phyloP scores from a whole-genome alignment of 2,329 filamentous ascomycete species.

The Epichloe amarillans region DNA sequence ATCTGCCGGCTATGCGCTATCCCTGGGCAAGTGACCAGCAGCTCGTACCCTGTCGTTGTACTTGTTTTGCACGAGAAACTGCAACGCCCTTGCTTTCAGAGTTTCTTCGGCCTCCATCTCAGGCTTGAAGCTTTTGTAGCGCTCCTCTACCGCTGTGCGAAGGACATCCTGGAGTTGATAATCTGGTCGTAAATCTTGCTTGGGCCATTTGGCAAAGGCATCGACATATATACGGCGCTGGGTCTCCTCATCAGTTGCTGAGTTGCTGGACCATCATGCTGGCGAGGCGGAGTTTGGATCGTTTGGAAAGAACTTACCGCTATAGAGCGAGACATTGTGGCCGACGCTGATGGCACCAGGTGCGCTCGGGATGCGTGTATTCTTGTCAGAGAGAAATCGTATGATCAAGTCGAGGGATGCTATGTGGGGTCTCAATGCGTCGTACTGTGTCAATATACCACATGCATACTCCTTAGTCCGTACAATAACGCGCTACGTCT shows the following conservation, averaged over 20 bases:
- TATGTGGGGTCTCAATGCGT: no score
- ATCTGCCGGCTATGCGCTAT: background rate
- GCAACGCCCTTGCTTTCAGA: conserved; percentile 45
- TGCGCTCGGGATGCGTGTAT: background rate
- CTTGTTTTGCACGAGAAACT: conserved; percentile 44
- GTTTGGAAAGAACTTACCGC: conserved; percentile 12
- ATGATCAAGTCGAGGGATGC: no score
- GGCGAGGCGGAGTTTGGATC: no score
- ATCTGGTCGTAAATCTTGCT: conserved; percentile 48
- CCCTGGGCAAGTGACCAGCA: background rate
- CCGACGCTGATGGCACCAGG: background rate
- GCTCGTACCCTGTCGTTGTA: conserved; percentile 41
- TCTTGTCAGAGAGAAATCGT: no score
- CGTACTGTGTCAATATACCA: no score
- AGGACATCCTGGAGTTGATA: conserved; percentile 48
- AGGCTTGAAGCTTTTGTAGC: conserved; percentile 19
- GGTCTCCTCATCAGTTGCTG: background rate
- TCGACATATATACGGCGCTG: conserved; percentile 26
- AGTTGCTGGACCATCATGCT: no score
- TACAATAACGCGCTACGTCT: no score
- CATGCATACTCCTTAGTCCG: no score
- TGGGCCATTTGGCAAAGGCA: conserved; percentile 43
- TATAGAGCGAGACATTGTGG: conserved; percentile 20
- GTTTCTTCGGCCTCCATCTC: conserved; percentile 35
- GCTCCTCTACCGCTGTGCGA: conserved; percentile 21